Conservation (phyloP, 2,329 filamentous ascomycete species). For the Cytospora chrysosperma region DNA sequence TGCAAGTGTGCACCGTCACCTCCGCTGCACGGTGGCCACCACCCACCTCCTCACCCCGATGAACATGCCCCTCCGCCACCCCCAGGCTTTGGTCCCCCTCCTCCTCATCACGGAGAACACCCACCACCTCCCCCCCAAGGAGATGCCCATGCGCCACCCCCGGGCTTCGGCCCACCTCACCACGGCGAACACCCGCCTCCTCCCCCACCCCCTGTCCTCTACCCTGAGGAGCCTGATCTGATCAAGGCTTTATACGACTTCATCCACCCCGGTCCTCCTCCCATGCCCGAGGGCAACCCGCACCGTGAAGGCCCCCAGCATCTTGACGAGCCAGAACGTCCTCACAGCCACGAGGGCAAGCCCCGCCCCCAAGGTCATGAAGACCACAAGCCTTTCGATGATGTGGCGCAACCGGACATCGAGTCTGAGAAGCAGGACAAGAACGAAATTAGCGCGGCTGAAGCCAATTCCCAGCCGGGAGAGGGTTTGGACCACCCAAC, state of each 20-base stretch:
- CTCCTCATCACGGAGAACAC: conserved; percentile 18
- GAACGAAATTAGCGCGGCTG: neutral
- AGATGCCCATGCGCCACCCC: neutral
- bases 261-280: neutral
- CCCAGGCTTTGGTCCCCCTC: neutral
- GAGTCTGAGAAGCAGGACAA: neutral
- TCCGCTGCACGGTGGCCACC: conserved; percentile 14
- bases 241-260: neutral
- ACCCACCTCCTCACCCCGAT: conserved; percentile 23
- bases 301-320: neutral
- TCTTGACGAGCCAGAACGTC: neutral
- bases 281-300: neutral
- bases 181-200: conserved; percentile 23
- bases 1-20: conserved; percentile 33
- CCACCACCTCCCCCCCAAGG: conserved; percentile 20
- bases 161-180: conserved; percentile 14
- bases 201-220: conserved; percentile 14
- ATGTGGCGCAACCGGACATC: neutral
- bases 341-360: neutral
- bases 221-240: neutral
- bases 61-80: neutral
- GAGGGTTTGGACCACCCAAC: neutral
- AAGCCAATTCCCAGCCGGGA: neutral
- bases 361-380: neutral
- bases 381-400: conserved; percentile 1